Base-by-base conservation (phyloP, 805 yeast species). In the Yamadazyma ubonensis region DNA sequence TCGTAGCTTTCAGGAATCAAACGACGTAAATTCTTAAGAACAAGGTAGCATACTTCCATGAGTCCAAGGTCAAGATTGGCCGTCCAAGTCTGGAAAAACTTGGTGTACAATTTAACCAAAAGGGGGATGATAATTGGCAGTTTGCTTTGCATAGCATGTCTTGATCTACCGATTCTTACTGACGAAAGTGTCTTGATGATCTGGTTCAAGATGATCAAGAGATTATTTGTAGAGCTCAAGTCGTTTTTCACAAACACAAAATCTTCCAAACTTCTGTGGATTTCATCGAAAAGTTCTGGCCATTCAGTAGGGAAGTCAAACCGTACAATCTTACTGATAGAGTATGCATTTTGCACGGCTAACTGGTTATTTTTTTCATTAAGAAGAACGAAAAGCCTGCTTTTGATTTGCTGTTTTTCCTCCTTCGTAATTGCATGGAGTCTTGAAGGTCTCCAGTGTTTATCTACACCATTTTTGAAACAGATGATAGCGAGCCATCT, bases 401-500 rank as follows among this genome's bases (percentile, higher is more conserved):
- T 51, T 43, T 80, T 71, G 33, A 89, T 87, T 34, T 73, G 76
- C 0, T 45, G 44, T 56, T 89, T 91, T 53, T 89, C 97, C 12
- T 83, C 87, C 33, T 72, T 74, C 2, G 72, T 48, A 17, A 71
- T 71, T 16, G 71, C 67, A 53, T 76, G 64, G 23, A 70, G 63
- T 14, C 86, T 70, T 0, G 87, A 70, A 1, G 82, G 68, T 43
- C 96, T 70, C 98, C 99, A 91, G 53, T 78, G 79, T 54, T 76
- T 79, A 12, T 87, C 96, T 15, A 88, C 70, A 1, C 95, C 95
- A 59, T 91, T 91, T 55, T 93, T 91, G 61, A 91, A 79, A 48
- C 84, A 85, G 29, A 91, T 91, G 1, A 88, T 73, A 0, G 96
- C 89, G 18, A 90, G 65, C 96, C 96, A 89, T 52, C 98, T 70